Base-by-base conservation (phyloP, 176 grass and related monocot species). In the Phyllostachys edulis region DNA sequence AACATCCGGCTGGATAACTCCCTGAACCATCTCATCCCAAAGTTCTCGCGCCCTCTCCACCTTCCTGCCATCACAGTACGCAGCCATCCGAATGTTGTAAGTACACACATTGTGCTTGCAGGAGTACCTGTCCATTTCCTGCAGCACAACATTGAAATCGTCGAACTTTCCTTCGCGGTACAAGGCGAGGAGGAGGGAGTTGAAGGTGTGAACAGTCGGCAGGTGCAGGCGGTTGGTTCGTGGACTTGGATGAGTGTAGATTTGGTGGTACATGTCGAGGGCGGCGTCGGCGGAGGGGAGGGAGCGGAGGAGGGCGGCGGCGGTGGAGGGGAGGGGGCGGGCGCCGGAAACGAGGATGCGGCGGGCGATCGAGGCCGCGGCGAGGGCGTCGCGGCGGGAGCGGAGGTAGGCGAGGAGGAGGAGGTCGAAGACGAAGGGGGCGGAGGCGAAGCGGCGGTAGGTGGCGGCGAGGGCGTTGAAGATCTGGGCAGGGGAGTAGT, bases 141-240 rank as follows among this genome's bases (percentile, higher is more conserved):
- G 49, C 14, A 80, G 61, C 46, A 87, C 76, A 18, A 84, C 42
- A 23, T 41, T 38, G 36, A 82, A 83, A 84, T 67, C 81, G 50
- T 80, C 46, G n/a, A 5, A 64, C 45, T 65, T 92, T 15, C 77
- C 82, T 24, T 76, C 85, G 6, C 85, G 86, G 29, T 90, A 90
- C 14, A 88, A 51, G 37, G 82, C 42, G 50, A 93, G 86, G 67
- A 90, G 88, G 37, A 93, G 91, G 73, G 85, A 84, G 74, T 90
- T 90, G 34, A 88, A 88, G 42, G 83, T 88, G 9, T 75, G 71
- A 3, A 82, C 61, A 1, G 71, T 88, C 5, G 81, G 82, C 51
- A 66, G 73, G 54, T 85, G 60, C 62, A 75, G 77, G 69, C 69
- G 59, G 39, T 38, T 77, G 59, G 39, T 59, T 17, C 52, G 57